Base-by-base conservation (phyloP, 306 rosid genomes). In the Dalbergia oliveri region DNA sequence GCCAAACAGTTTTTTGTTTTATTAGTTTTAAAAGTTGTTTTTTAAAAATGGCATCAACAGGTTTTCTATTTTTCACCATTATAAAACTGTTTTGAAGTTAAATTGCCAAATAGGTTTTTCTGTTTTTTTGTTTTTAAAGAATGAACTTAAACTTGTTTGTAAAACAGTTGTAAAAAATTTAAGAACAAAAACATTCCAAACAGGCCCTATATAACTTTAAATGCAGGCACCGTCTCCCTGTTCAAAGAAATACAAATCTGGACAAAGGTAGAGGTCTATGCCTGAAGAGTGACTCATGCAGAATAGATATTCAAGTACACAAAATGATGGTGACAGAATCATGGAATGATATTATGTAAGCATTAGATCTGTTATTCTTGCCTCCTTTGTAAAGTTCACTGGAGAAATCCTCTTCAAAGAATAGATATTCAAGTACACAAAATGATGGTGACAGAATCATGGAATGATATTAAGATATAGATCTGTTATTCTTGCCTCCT, bases 301-400 rank as follows among this genome's bases (percentile, higher is more conserved):
- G 62, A 51, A 78, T 68, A 78, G 75, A 69, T 66, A 66, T 72
- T n/a, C 66, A 54, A 15, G 45, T 12, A 21, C 11, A 41, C 63
- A 75, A 59, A 76, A 23, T 33, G 53, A 44, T 59, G 41, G 66
- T 67, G 71, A 62, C 70, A 51, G 63, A 54, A 60, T 72, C 41
- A 49, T 26, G n/a, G 14, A 34, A n/a, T 39, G 37, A 70, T 82
- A 78, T 44, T 71, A 16, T 73, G 72, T 26, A 64, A 76, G 44
- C 72, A 69, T 63, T 75, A 37, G 66, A 60, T 54, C 72, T 49
- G 18, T n/a, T 26, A 41, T 58, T 51, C 60, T 76, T 87, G 88
- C 99, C 98, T 91, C 91, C 75, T 87, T 96, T 11, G 99, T 83
- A 80, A 93, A 93, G 87, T 91, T 96, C 83, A 89, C 97, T 0